These are phyloP conservation scores for Nakazawaea wickerhamii DNA, from an alignment of 805 yeast genomes.

Conservation along the genomic window DNA sequence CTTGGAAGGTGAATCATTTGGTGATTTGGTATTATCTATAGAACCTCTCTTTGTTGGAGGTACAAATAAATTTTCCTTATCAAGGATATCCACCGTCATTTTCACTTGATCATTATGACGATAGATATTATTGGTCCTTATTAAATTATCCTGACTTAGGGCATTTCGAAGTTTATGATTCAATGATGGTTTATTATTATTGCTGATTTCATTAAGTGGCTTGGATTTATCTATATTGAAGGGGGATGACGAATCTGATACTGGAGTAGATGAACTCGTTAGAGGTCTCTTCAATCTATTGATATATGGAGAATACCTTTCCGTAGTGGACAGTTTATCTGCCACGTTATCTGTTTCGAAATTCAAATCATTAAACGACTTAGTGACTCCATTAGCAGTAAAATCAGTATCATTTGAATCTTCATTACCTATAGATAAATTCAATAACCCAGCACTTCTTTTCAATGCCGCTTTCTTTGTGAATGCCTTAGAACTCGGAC, in stretches of 20 bases:
- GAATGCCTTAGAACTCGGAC: slow-evolving; percentile 8
- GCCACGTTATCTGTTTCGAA: slow-evolving; percentile 17
- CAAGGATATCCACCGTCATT: neutral
- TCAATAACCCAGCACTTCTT: slow-evolving; percentile 48
- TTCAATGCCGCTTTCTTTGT: slow-evolving; percentile 31
- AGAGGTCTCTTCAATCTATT: slow-evolving; percentile 11
- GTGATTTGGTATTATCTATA: slow-evolving; percentile 15
- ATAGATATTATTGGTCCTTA: neutral
- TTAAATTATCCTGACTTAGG: slow-evolving; percentile 7
- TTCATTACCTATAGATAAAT: slow-evolving; percentile 38
- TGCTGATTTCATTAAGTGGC: neutral
- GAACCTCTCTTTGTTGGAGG: slow-evolving; percentile 15
- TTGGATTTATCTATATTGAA: slow-evolving; percentile 5
- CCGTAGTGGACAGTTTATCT: neutral
- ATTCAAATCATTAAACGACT: slow-evolving; percentile 29
- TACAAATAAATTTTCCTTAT: slow-evolving; percentile 2
- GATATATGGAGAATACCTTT: slow-evolving; percentile 6
- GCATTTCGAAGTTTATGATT: slow-evolving; percentile 9
- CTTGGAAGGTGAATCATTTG: slow-evolving; percentile 27
- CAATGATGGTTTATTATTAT: neutral
- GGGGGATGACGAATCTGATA: slow-evolving; percentile 6
- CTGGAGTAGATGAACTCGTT: slow-evolving; percentile 7
- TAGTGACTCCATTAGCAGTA: slow-evolving; percentile 21
- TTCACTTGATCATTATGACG: neutral
- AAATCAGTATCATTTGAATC: slow-evolving; percentile 12